These are phyloP conservation scores for Epichloe sylvatica DNA, from an alignment of 2,329 filamentous ascomycete species.

Conservation along the genomic window DNA sequence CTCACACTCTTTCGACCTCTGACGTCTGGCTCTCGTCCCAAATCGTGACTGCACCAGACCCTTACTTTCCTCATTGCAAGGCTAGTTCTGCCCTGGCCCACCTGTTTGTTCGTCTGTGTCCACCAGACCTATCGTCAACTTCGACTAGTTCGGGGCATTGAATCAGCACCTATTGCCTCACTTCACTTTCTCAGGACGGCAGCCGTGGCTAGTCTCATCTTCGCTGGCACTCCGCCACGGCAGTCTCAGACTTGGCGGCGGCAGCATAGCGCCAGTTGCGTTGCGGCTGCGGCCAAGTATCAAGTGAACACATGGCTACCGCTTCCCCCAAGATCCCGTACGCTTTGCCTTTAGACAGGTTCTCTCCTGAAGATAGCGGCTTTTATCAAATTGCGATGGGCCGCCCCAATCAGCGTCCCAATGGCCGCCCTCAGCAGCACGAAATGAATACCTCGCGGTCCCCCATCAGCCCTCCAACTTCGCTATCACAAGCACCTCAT, in stretches of 20 bases:
- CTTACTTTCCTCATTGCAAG: too few species aligned
- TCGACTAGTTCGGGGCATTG: too few species aligned
- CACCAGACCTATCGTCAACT: too few species aligned
- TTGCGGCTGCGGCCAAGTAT: too few species aligned
- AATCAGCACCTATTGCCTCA: too few species aligned
- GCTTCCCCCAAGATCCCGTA: background rate
- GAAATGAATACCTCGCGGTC: background rate
- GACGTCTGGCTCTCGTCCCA: background rate
- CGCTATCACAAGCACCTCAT: background rate
- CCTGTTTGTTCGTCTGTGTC: too few species aligned
- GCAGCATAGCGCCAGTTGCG: too few species aligned
- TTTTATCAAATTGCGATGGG: background rate
- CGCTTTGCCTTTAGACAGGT: background rate
- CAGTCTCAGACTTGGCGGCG: too few species aligned
- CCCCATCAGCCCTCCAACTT: background rate
- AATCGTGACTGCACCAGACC: too few species aligned
- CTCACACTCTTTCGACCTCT: background rate
- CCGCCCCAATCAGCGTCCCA: background rate
- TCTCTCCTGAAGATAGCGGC: background rate
- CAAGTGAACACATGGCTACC: background rate
- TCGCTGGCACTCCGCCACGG: too few species aligned
- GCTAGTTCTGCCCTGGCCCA: too few species aligned
- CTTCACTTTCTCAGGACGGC: background rate
- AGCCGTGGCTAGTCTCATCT: too few species aligned
- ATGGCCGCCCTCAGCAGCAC: background rate